Evolutionary conservation across 257 asterid genomes (phyloP).

Genomic region (Solanum pennellii): DNA sequence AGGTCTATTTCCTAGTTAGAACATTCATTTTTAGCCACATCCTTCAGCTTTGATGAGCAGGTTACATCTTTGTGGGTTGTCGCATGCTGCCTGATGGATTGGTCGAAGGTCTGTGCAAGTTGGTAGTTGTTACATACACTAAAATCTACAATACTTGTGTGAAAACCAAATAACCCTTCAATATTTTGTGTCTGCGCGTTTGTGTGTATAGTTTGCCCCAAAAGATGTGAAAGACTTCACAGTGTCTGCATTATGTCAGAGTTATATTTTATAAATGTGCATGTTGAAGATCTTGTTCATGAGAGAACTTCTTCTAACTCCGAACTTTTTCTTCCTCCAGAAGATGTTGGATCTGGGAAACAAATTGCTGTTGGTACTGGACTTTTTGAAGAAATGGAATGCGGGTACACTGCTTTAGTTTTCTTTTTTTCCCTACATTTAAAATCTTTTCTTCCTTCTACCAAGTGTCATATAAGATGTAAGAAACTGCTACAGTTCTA

Average conservation of each 20-base stretch:
- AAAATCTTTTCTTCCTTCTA: not conserved
- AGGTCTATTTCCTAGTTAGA: not conserved
- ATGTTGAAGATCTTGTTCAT: not conserved
- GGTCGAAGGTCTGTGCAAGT: not conserved
- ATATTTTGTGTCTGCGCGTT: not conserved
- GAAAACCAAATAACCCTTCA: not conserved
- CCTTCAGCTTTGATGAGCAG: not conserved
- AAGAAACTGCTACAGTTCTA: not conserved
- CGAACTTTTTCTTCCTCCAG: constrained; percentile 13
- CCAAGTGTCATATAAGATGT: not conserved
- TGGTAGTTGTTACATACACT: not conserved
- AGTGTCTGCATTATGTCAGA: not conserved
- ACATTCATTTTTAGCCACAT: not conserved
- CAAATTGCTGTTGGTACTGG: constrained; percentile 83
- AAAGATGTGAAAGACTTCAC: not conserved
- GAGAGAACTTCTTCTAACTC: not conserved
- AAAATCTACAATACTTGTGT: not conserved
- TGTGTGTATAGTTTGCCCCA: not conserved
- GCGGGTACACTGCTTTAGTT: constrained; percentile 42
- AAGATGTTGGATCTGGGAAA: constrained; percentile 35
- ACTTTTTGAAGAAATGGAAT: constrained; percentile 46
- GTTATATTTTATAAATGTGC: not conserved
- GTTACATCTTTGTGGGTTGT: not conserved
- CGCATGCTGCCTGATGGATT: not conserved
- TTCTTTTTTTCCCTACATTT: constrained; percentile 2